Evolutionary conservation across 78 protist species (phyloP).

Genomic region (Dictyostelium purpureum): DNA sequence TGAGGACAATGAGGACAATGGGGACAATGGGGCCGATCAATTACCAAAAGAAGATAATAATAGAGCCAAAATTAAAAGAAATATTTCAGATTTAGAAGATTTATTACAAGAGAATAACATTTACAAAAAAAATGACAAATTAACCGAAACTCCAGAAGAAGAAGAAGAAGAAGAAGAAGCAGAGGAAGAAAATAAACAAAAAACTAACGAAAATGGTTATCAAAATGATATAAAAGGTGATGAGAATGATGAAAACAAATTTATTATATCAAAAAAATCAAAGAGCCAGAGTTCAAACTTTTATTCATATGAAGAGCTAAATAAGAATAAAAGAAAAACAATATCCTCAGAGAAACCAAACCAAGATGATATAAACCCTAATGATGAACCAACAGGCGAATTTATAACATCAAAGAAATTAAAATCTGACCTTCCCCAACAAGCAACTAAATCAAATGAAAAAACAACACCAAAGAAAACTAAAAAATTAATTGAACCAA

Average conservation of each 20-base stretch:
- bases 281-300: not conserved
- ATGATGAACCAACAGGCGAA: too few species aligned
- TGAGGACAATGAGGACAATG: not conserved
- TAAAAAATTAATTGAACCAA: too few species aligned
- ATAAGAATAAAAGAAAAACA: conserved; percentile 6
- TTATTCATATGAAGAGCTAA: conserved; percentile 3
- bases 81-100: not conserved
- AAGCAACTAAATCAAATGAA: too few species aligned
- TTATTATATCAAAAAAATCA: not conserved
- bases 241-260: not conserved
- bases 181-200: not conserved
- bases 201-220: too few species aligned
- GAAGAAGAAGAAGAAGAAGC: not conserved
- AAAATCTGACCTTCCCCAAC: too few species aligned
- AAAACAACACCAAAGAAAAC: too few species aligned
- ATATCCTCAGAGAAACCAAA: too few species aligned
- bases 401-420: too few species aligned
- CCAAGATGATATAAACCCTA: too few species aligned
- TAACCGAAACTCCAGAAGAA: not conserved
- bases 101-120: not conserved
- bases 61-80: not conserved
- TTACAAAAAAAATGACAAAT: not conserved
- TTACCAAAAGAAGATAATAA: not conserved
- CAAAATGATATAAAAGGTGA: not conserved
- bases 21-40: not conserved